Percentiles rank a stretch among this genome's conserved stretches.
These are phyloP conservation scores for Asterochloris erici DNA, from an alignment of 139 green algal genomes.

Conservation along the genomic window DNA sequence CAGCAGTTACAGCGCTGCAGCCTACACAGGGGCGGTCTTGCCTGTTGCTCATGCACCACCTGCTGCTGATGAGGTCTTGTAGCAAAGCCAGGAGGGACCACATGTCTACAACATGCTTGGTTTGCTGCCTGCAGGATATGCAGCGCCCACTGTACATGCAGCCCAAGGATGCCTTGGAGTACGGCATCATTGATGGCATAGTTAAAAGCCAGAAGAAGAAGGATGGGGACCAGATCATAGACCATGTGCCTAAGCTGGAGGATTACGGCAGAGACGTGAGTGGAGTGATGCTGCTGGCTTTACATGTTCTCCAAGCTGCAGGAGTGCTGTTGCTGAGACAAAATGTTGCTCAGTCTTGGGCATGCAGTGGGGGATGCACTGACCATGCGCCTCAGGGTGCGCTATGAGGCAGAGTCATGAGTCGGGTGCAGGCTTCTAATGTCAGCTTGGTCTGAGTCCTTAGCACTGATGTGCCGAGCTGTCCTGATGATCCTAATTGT, in stretches of 20 bases:
- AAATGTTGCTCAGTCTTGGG: too few species aligned
- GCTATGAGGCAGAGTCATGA: too few species aligned
- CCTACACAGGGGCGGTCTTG: too few species aligned
- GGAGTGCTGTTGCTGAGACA: too few species aligned
- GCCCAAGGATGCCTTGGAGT: conserved; percentile 81
- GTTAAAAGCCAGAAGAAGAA: conserved; percentile 46
- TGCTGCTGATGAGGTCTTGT: background rate
- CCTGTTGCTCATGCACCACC: too few species aligned
- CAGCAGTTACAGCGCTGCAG: too few species aligned
- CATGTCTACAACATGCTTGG: background rate
- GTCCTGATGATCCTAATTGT: too few species aligned
- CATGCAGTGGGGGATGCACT: too few species aligned
- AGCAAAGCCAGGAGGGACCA: background rate
- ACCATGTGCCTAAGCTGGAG: background rate
- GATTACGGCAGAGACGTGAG: background rate
- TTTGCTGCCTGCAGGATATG: conserved; percentile 72
- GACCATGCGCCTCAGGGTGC: too few species aligned
- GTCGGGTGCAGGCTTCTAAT: too few species aligned
- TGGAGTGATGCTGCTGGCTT: background rate
- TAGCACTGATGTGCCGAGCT: too few species aligned
- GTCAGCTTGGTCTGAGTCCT: too few species aligned
- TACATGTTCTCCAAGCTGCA: background rate
- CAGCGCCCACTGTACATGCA: conserved; percentile 97
- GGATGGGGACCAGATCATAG: background rate
- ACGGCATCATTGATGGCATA: conserved; percentile 90